A percentile compares a stretch with the other conserved stretches of the same genome.
These are phyloP conservation scores for Thecaphora frezii DNA, from an alignment of 1,284 basidiomycete species.

Conservation along the genomic window DNA sequence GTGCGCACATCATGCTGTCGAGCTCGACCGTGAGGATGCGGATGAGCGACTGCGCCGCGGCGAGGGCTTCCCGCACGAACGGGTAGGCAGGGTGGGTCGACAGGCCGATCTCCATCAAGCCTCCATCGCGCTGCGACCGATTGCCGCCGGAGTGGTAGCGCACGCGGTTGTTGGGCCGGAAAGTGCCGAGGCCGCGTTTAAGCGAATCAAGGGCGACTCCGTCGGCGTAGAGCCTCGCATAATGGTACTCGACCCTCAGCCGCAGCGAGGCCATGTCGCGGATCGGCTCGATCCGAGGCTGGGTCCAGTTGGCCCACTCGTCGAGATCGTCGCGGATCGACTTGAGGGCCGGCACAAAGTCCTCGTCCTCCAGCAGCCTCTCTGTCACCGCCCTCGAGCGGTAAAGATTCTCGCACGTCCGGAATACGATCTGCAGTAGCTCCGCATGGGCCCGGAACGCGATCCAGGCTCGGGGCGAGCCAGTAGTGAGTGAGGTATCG, in stretches of 20 bases:
- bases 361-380: conserved; percentile 32
- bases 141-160: conserved; percentile 11
- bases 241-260: conserved; percentile 41
- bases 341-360: conserved; percentile 36
- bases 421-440: conserved; percentile 33
- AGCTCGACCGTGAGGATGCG: conserved; percentile 38
- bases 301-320: conserved; percentile 40
- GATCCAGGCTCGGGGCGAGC: conserved; percentile 35
- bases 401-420: conserved; percentile 39
- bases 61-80: conserved; percentile 38
- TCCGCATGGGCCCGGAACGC: conserved; percentile 35
- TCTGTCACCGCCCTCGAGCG: conserved; percentile 33
- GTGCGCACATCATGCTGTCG: conserved; percentile 41
- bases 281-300: conserved; percentile 32
- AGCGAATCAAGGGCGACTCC: conserved; percentile 40
- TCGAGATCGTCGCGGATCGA: conserved; percentile 37
- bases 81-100: conserved; percentile 40
- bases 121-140: not conserved
- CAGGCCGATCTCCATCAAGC: conserved; percentile 15
- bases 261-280: conserved; percentile 39
- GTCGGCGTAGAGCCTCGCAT: conserved; percentile 37
- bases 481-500: conserved; percentile 10
- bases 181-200: conserved; percentile 27
- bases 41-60: conserved; percentile 39
- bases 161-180: conserved; percentile 15